Percentiles rank a stretch among this genome's conserved stretches.
Evolutionary conservation across 2,329 filamentous ascomycete species (phyloP).

Genomic region (Monilinia polystroma): DNA sequence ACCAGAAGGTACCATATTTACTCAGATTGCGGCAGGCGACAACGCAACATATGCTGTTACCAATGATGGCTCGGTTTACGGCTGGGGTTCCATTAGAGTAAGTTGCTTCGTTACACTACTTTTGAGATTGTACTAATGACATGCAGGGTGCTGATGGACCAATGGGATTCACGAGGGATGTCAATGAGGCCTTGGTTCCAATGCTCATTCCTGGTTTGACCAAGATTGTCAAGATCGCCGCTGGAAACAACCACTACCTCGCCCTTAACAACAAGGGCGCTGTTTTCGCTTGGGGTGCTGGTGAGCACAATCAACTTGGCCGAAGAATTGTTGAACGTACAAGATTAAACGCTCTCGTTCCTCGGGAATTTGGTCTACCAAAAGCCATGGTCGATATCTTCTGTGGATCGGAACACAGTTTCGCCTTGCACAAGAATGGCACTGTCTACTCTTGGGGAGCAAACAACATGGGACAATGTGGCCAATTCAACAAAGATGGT

Average conservation of each 20-base stretch:
- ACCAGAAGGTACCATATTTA: slow-evolving; percentile 53
- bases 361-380: slow-evolving; percentile 25
- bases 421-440: slow-evolving; percentile 67
- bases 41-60: slow-evolving; percentile 75
- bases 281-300: slow-evolving; percentile 64
- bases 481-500: slow-evolving; percentile 52
- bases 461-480: slow-evolving; percentile 83
- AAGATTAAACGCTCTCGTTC: slow-evolving; percentile 29
- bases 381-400: slow-evolving; percentile 32
- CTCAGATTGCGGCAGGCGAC: slow-evolving; percentile 70
- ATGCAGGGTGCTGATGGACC: slow-evolving; percentile 59
- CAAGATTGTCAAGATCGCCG: slow-evolving; percentile 53
- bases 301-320: slow-evolving; percentile 64
- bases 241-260: slow-evolving; percentile 57
- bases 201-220: slow-evolving; percentile 55
- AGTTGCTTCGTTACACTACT: slow-evolving; percentile 32
- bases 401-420: slow-evolving; percentile 75
- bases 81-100: slow-evolving; percentile 79
- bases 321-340: slow-evolving; percentile 40
- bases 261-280: slow-evolving; percentile 57
- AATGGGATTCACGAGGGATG: slow-evolving; percentile 49
- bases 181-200: slow-evolving; percentile 35
- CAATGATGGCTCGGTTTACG: slow-evolving; percentile 72
- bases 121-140: slow-evolving; percentile 23
- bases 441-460: slow-evolving; percentile 79